Conservation (phyloP, 2,329 filamentous ascomycete genomes). For the Catunica adiposa region DNA sequence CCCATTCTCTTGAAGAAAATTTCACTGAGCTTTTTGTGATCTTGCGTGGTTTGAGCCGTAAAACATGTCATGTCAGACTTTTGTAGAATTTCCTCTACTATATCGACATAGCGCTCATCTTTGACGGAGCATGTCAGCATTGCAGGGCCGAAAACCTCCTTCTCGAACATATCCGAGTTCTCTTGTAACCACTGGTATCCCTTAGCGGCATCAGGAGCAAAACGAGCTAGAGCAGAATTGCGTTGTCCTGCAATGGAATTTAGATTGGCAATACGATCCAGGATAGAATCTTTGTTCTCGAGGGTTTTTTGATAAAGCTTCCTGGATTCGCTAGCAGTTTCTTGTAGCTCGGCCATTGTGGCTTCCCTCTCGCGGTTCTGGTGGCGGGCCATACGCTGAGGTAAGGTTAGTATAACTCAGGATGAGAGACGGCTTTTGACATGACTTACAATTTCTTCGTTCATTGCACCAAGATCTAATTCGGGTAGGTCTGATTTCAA, state of each 20-base stretch:
- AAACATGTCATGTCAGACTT: slow-evolving; percentile 45
- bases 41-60: slow-evolving; percentile 57
- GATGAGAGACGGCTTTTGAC: background rate
- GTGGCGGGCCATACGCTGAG: slow-evolving; percentile 27
- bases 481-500: slow-evolving; percentile 44
- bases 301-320: slow-evolving; percentile 1
- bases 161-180: slow-evolving; percentile 52
- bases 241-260: slow-evolving; percentile 63
- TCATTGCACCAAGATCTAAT: slow-evolving; percentile 55
- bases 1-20: slow-evolving; percentile 46
- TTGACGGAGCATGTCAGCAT: slow-evolving; percentile 67
- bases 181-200: slow-evolving; percentile 73
- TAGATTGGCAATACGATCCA: slow-evolving; percentile 39
- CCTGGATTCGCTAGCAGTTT: slow-evolving; percentile 27
- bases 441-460: slow-evolving; percentile 53
- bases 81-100: slow-evolving; percentile 35
- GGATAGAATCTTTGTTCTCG: slow-evolving; percentile 19
- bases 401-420: slow-evolving; percentile 17
- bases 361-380: slow-evolving; percentile 34
- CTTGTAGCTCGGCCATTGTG: slow-evolving; percentile 27
- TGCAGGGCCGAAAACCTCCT: slow-evolving; percentile 65
- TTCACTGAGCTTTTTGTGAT: slow-evolving; percentile 57
- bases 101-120: slow-evolving; percentile 46
- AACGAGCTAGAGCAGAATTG: slow-evolving; percentile 42
- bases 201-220: slow-evolving; percentile 45